Evolutionary conservation across 768 basidiomycete genomes (phyloP), one percentile per base, ranked within the genome.

Genomic region (Tremella fuciformis): DNA sequence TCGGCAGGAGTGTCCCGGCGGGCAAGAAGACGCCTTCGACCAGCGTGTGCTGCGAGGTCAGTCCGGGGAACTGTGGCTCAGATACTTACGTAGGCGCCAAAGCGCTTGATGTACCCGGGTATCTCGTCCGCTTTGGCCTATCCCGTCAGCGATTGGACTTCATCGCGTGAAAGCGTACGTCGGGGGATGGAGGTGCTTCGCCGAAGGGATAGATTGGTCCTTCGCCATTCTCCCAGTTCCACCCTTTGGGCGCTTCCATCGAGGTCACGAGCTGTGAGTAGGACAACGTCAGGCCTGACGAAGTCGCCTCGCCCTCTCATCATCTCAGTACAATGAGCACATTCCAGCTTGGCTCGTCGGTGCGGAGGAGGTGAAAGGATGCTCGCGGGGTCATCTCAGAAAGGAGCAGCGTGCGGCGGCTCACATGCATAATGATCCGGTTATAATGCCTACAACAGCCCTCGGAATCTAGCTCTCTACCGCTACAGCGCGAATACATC

Each of bases 61-160:
- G 38, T n/a, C n/a, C n/a, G n/a, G n/a, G n/a, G n/a, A n/a, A n/a
- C n/a, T n/a, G n/a, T n/a, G n/a, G n/a, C n/a, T n/a, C n/a, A n/a
- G n/a, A n/a, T n/a, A n/a, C n/a, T n/a, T n/a, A 73, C 71, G 60
- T 73, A 73, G 0, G 71, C 71, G 42, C 71, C 71, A 34, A 73
- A 73, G 19, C 71, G 57, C 59, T 66, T 69, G n/a, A 66, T 61
- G 52, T 73, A 69, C 6, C 70, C 67, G 3, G 67, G 66, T 39
- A 71, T 70, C 53, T 73, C 71, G 57, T 73, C 71, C 11, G 69
- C 69, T 56, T 70, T 70, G 21, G 55, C 59, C 65, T 67, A 44
- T 2, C 37, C 6, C 15, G 18, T 51, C 38, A 29, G 49, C 50
- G 50, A n/a, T n/a, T n/a, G 11, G 13, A 41, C 39, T 41, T 11